Conservation (phyloP, 225 moss, liverwort and hornwort genomes). For the Ulota crispa region DNA sequence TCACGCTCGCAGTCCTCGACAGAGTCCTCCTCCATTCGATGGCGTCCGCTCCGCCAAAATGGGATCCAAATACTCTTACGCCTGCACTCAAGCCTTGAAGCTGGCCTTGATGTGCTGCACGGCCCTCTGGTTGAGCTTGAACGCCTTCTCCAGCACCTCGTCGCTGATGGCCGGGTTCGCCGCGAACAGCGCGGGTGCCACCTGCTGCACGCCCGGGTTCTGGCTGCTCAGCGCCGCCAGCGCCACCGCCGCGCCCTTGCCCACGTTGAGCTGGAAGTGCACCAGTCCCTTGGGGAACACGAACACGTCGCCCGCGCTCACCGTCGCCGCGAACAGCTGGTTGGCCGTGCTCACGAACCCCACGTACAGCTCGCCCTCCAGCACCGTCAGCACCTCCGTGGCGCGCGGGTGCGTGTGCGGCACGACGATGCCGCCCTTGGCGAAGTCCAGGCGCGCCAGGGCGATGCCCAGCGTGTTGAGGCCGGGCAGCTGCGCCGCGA, state of each 20-base stretch:
- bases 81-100: neutral
- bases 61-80: too few relatives aligned
- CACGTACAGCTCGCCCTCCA: slow-evolving; percentile 12
- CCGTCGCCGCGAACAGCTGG: slow-evolving; percentile 11
- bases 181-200: slow-evolving; percentile 7
- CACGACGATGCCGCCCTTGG: neutral
- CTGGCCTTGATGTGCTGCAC: too few relatives aligned
- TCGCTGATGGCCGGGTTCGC: neutral
- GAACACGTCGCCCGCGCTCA: neutral
- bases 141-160: slow-evolving; percentile 24
- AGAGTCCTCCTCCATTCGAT: too few relatives aligned
- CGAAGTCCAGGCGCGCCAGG: neutral
- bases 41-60: too few relatives aligned
- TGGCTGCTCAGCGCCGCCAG: too few relatives aligned
- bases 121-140: slow-evolving; percentile 9
- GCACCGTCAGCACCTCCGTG: neutral
- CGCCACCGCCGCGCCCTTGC: too few relatives aligned
- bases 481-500: neutral
- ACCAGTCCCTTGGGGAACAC: too few relatives aligned
- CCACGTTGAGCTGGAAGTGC: too few relatives aligned
- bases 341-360: slow-evolving; percentile 26
- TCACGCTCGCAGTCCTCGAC: too few relatives aligned
- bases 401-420: neutral
- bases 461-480: neutral
- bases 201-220: too few relatives aligned